A percentile compares a stretch with the other conserved stretches of the same genome.
These are phyloP conservation scores for Hippophae rhamnoides DNA, from an alignment of 306 rosid genomes.

Conservation along the genomic window DNA sequence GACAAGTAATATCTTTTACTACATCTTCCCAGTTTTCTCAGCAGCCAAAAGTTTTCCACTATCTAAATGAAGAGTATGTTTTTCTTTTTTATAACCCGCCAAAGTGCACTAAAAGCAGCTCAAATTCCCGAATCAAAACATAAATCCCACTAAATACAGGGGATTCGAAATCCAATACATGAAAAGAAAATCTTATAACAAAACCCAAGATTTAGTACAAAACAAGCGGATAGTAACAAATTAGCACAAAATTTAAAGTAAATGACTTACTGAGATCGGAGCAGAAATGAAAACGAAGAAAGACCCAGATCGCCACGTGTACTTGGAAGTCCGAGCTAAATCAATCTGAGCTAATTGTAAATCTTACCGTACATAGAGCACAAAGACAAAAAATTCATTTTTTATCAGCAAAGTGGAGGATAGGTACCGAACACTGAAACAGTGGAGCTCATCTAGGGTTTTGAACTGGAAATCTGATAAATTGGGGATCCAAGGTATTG, in stretches of 20 bases:
- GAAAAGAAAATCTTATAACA: conserved; percentile 1
- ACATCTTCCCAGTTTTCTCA: conserved; percentile 13
- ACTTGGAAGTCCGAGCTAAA: conserved; percentile 47
- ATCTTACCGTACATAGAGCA: conserved; percentile 42
- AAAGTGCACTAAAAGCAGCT: conserved; percentile 15
- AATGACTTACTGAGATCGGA: conserved; percentile 51
- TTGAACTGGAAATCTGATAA: conserved; percentile 7
- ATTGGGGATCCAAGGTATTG: neutral
- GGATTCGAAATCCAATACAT: conserved; percentile 18
- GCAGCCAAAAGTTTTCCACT: conserved; percentile 12
- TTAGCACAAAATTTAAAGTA: conserved; percentile 8
- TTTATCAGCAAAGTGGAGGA: conserved; percentile 17
- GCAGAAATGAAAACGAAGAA: conserved; percentile 41
- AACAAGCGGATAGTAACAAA: conserved; percentile 7
- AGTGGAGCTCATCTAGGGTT: conserved; percentile 18
- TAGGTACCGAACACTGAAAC: neutral
- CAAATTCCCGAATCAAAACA: conserved; percentile 24
- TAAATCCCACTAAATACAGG: conserved; percentile 15
- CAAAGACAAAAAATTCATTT: conserved; percentile 34
- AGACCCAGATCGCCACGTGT: conserved; percentile 85
- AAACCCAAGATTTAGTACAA: neutral
- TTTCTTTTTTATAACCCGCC: conserved; percentile 17
- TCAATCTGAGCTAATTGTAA: conserved; percentile 31
- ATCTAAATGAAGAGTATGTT: conserved; percentile 12
- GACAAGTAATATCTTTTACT: neutral